Conservation (phyloP, 2,329 filamentous ascomycete genomes). For the Alternaria sp. region DNA sequence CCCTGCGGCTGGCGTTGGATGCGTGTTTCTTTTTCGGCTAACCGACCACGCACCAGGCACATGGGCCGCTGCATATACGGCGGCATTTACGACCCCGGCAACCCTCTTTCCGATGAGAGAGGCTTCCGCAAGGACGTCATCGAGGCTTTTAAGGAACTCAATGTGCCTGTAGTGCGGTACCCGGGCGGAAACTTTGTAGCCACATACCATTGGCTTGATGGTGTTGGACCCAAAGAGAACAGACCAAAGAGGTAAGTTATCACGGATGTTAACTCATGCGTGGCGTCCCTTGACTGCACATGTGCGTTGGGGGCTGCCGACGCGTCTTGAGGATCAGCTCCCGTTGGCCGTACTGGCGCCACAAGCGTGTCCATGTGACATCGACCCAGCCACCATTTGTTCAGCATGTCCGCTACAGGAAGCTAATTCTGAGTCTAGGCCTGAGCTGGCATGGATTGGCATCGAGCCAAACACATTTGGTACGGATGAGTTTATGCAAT, state of each 20-base stretch:
- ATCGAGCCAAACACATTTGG: conserved; percentile 80
- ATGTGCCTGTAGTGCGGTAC: conserved; percentile 79
- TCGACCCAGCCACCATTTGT: not conserved
- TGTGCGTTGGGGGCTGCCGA: not conserved
- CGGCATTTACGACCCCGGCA: conserved; percentile 81
- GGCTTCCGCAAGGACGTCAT: conserved; percentile 84
- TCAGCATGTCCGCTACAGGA: not conserved
- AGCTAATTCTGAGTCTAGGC: conserved; percentile 51
- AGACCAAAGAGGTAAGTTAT: conserved; percentile 62
- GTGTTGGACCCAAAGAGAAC: conserved; percentile 74
- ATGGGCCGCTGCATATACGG: conserved; percentile 91
- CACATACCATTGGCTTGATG: conserved; percentile 86
- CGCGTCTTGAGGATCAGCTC: not conserved
- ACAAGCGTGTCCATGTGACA: not conserved
- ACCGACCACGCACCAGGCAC: conserved; percentile 61
- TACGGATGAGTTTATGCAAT: conserved; percentile 85
- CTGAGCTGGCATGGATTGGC: conserved; percentile 80
- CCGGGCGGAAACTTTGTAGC: conserved; percentile 85
- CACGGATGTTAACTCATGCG: not conserved
- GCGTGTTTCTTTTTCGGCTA: conserved; percentile 20
- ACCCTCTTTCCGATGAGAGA: conserved; percentile 72
- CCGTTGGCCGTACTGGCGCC: not conserved
- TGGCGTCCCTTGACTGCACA: not conserved
- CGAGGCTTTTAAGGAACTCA: conserved; percentile 73
- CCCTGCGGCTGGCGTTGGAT: not conserved